Evolutionary conservation across 2,329 filamentous ascomycete genomes (phyloP).

Genomic region (Stromatinia cepivora): DNA sequence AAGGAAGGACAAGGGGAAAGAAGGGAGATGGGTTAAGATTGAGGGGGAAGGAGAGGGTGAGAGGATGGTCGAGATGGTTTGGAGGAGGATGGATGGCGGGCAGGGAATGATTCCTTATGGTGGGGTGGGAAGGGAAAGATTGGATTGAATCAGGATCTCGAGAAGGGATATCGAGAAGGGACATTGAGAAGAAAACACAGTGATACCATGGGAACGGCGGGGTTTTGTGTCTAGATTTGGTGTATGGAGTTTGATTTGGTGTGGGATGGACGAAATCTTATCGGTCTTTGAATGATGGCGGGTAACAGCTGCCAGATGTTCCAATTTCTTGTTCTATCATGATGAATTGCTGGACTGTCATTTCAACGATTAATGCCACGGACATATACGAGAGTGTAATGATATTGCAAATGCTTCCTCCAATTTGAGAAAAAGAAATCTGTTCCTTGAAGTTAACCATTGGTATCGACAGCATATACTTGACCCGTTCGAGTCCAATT

Average conservation of each 20-base stretch:
- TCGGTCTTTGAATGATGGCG: not conserved
- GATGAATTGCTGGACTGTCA: not conserved
- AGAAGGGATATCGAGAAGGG: not conserved
- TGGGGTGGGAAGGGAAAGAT: conserved; percentile 19
- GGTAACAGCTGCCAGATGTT: no score
- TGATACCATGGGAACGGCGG: not conserved
- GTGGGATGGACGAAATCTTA: not conserved
- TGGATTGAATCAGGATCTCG: not conserved
- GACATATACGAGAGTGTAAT: not conserved
- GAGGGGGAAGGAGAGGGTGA: conserved; percentile 19
- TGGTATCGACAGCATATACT: not conserved
- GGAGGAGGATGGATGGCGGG: conserved; percentile 20
- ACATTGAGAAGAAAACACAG: accelerated
- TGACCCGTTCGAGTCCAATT: not conserved
- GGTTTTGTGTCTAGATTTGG: not conserved
- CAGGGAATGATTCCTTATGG: conserved; percentile 22
- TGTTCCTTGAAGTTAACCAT: not conserved
- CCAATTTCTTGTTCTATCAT: no score
- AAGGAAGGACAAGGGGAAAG: not conserved
- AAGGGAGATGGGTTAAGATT: conserved; percentile 19
- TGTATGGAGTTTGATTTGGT: not conserved
- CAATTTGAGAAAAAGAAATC: not conserved
- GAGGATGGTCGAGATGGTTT: conserved; percentile 18
- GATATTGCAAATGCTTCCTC: not conserved
- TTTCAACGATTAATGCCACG: not conserved